phyloP scores from a whole-genome alignment of 176 grass and related monocot species.

The Pharus latifolius region DNA sequence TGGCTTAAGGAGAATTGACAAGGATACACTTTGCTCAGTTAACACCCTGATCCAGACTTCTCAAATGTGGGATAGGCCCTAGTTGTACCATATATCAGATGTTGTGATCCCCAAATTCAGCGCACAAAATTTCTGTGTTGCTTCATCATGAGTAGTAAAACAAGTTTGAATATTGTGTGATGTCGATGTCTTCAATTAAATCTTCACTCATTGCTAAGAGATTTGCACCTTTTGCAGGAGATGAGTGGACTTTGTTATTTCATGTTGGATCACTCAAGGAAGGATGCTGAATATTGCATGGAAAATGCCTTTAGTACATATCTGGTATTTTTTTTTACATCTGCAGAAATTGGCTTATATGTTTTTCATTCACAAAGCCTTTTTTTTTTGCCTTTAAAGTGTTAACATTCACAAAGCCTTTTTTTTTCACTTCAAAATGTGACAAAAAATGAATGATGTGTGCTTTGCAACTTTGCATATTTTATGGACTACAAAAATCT shows the following conservation, averaged over 20 bases:
- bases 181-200: neutral
- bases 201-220: constrained; percentile 17
- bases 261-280: constrained; percentile 98
- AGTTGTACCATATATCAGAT: neutral
- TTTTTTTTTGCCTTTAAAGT: neutral
- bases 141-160: neutral
- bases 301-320: constrained; percentile 90
- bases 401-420: neutral
- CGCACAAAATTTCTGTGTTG: neutral
- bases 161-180: neutral
- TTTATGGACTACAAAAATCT: neutral
- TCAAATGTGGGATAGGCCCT: constrained; percentile 6
- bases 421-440: neutral
- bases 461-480: neutral
- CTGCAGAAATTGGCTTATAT: constrained; percentile 5
- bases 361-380: neutral
- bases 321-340: constrained; percentile 55
- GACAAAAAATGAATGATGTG: neutral
- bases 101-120: neutral
- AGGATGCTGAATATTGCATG: constrained; percentile 93
- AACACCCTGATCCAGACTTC: neutral
- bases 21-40: neutral
- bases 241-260: constrained; percentile 92
- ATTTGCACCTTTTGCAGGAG: constrained; percentile 54
- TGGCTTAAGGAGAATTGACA: neutral